phyloP scores from a whole-genome alignment of 768 basidiomycete species.

The Suillus hirtellus region DNA sequence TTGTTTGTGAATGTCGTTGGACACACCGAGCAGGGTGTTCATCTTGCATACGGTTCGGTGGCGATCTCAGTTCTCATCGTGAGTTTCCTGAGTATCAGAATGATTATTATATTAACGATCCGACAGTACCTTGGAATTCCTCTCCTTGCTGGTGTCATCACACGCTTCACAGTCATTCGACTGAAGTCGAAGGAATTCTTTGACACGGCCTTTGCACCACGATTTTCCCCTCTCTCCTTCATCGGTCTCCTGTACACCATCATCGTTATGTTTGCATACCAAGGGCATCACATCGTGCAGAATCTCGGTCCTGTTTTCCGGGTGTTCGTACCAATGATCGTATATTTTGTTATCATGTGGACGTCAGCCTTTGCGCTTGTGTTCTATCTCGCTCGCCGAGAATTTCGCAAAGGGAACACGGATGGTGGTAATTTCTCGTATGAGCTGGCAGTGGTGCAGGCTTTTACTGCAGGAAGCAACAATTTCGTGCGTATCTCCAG shows the following conservation, averaged over 20 bases:
- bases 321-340: slow-evolving; percentile 74
- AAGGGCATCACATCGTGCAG: slow-evolving; percentile 67
- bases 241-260: slow-evolving; percentile 82
- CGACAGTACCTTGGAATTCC: slow-evolving; percentile 82
- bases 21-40: slow-evolving; percentile 37
- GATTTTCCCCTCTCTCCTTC: slow-evolving; percentile 68
- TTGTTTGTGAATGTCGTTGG: slow-evolving; percentile 76
- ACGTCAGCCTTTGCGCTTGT: slow-evolving; percentile 56
- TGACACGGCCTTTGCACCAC: slow-evolving; percentile 59
- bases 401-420: slow-evolving; percentile 18
- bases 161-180: slow-evolving; percentile 55
- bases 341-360: slow-evolving; percentile 84
- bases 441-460: slow-evolving; percentile 73
- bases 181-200: slow-evolving; percentile 50
- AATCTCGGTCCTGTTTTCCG: slow-evolving; percentile 79
- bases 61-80: slow-evolving; percentile 74
- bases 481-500: slow-evolving; percentile 56
- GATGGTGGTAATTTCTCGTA: slow-evolving; percentile 44
- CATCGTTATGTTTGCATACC: slow-evolving; percentile 71
- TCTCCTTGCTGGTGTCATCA: slow-evolving; percentile 67
- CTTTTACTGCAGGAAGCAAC: slow-evolving; percentile 79
- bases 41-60: slow-evolving; percentile 56
- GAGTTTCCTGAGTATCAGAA: slow-evolving; percentile 30
- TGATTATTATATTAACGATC: slow-evolving; percentile 7
- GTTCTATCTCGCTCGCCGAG: slow-evolving; percentile 44